phyloP scores from a whole-genome alignment of 2,329 filamentous ascomycete genomes.

The Curvularia hawaiiensis region DNA sequence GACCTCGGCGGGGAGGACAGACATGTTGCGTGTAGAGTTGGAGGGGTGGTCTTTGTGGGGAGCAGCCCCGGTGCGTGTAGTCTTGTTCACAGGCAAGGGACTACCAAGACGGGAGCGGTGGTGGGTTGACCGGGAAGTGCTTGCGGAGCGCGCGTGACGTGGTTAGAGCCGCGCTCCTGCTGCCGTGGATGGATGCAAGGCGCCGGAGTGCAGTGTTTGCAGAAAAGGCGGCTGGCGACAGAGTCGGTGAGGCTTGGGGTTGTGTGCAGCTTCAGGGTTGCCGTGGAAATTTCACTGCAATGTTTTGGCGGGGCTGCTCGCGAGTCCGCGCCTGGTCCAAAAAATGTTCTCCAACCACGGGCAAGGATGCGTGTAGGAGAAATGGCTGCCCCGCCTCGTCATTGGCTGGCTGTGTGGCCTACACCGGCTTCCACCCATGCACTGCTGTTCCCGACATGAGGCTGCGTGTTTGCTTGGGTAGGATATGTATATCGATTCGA shows the following conservation, averaged over 20 bases:
- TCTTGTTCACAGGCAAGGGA: constrained; percentile 19
- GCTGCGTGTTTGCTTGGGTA: background rate
- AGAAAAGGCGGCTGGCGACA: constrained; percentile 10
- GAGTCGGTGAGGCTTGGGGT: constrained; percentile 1
- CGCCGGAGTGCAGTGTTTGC: background rate
- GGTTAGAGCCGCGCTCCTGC: constrained; percentile 9
- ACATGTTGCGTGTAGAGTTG: constrained; percentile 63
- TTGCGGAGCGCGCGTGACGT: constrained; percentile 18
- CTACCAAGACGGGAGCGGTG: constrained; percentile 2
- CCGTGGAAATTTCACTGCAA: constrained; percentile 23
- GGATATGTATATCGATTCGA: constrained; percentile 9
- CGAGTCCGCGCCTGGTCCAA: constrained; percentile 17
- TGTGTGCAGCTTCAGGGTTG: constrained; percentile 15
- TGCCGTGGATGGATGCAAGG: constrained; percentile 8
- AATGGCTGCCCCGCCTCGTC: constrained; percentile 8
- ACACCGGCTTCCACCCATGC: background rate
- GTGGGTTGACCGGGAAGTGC: constrained; percentile 1
- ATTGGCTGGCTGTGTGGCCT: constrained; percentile 9
- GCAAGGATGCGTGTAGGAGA: constrained; percentile 14
- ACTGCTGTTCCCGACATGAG: background rate
- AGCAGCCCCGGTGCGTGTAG: constrained; percentile 24
- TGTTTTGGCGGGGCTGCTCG: constrained; percentile 27
- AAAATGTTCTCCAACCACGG: constrained; percentile 17
- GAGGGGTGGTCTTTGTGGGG: constrained; percentile 21
- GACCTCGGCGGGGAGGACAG: constrained; percentile 81